These are phyloP conservation scores for Candida silvatica DNA, from an alignment of 805 yeast species.

Conservation along the genomic window DNA sequence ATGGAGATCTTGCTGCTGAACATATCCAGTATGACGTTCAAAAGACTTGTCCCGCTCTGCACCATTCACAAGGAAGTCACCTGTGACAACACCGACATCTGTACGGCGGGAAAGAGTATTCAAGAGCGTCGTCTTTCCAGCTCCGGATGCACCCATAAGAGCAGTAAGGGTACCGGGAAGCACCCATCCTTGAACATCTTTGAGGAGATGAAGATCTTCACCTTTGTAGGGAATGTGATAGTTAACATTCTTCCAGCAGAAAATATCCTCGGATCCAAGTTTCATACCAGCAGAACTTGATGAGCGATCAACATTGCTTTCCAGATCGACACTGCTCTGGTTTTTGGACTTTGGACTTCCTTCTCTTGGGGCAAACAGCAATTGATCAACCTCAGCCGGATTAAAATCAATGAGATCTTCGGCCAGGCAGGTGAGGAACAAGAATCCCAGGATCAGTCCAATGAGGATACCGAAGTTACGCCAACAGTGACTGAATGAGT, in stretches of 20 bases:
- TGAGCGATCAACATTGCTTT: slow-evolving; percentile 18
- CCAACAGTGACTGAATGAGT: slow-evolving; percentile 59
- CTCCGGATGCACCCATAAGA: slow-evolving; percentile 58
- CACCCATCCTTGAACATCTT: slow-evolving; percentile 35
- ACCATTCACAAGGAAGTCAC: slow-evolving; percentile 50
- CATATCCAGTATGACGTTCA: slow-evolving; percentile 47
- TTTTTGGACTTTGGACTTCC: slow-evolving; percentile 11
- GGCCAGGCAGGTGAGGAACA: slow-evolving; percentile 19
- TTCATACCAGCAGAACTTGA: slow-evolving; percentile 9
- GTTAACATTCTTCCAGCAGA: slow-evolving; percentile 55
- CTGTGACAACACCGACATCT: slow-evolving; percentile 44
- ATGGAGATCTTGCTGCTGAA: slow-evolving; percentile 49
- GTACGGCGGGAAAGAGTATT: slow-evolving; percentile 44
- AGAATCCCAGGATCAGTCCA: slow-evolving; percentile 33
- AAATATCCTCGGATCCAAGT: slow-evolving; percentile 36
- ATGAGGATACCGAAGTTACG: slow-evolving; percentile 59
- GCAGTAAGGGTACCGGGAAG: slow-evolving; percentile 52
- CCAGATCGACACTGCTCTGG: slow-evolving; percentile 10
- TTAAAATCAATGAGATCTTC: slow-evolving; percentile 25
- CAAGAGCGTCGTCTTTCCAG: slow-evolving; percentile 53
- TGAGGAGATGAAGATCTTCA: slow-evolving; percentile 30
- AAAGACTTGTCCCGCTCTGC: slow-evolving; percentile 37
- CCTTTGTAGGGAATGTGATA: slow-evolving; percentile 46
- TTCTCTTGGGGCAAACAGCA: slow-evolving; percentile 22
- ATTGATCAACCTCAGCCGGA: slow-evolving; percentile 24